Conservation (phyloP, 2,329 filamentous ascomycete species). For the Neonectria faginata region DNA sequence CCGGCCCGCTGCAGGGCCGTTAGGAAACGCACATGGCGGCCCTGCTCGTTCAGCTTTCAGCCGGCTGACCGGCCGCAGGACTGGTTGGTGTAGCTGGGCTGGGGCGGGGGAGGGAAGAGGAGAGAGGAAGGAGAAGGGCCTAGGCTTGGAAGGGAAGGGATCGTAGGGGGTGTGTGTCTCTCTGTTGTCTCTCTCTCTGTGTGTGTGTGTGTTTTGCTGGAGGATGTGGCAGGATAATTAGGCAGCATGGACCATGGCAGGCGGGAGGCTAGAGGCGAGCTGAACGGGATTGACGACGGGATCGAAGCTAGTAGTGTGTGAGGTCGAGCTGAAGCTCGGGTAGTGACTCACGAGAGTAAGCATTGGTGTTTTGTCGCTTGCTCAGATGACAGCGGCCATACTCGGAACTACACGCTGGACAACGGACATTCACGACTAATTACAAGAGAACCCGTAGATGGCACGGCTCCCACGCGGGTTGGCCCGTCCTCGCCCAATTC, state of each 20-base stretch:
- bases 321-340: background rate
- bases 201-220: background rate
- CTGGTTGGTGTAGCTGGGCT: background rate
- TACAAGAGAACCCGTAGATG: constrained; percentile 12
- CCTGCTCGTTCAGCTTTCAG: constrained; percentile 11
- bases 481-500: constrained; percentile 32
- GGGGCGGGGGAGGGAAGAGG: constrained; percentile 8
- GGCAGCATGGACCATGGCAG: constrained; percentile 11
- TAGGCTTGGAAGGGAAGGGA: background rate
- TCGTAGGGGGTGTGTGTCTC: background rate
- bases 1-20: constrained; percentile 43
- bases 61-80: background rate
- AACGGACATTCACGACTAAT: background rate
- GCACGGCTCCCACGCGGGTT: constrained; percentile 19
- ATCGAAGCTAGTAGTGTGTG: background rate
- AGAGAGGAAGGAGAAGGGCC: background rate
- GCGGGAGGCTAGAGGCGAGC: background rate
- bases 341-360: background rate
- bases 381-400: background rate
- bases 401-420: background rate
- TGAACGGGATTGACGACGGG: constrained; percentile 10
- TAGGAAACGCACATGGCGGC: constrained; percentile 35
- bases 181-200: too few species aligned
- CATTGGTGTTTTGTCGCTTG: background rate
- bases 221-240: background rate